A percentile compares a stretch with the other conserved stretches of the same genome.
Conservation (phyloP, 192 early-diverging fungal species). For the Rhizophagus clarus region DNA sequence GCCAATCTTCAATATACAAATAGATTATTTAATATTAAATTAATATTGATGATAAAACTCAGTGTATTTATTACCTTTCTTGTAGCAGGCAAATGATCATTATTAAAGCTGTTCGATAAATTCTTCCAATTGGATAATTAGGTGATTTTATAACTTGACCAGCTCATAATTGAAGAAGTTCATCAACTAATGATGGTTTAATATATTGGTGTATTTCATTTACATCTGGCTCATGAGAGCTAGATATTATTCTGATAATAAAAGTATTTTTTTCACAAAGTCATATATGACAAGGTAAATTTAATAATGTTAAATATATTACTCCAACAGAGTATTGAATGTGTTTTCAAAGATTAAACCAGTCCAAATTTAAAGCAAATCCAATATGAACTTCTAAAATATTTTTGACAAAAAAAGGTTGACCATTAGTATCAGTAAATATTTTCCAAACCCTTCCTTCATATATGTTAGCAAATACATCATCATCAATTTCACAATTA, state of each 20-base stretch:
- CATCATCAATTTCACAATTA: not conserved
- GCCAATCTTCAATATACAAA: not conserved
- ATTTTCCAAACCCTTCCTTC: not conserved
- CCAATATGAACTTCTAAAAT: not conserved
- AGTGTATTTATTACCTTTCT: not conserved
- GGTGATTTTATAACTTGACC: not conserved
- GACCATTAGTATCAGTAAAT: not conserved
- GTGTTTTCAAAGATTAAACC: slow-evolving; percentile 1
- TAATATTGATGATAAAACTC: not conserved
- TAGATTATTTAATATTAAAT: no score
- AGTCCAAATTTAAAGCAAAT: slow-evolving; percentile 12
- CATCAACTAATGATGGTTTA: not conserved
- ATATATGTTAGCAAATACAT: not conserved
- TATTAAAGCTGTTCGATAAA: slow-evolving; percentile 4
- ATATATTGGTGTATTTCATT: slow-evolving; percentile 14
- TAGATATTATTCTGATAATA: not conserved
- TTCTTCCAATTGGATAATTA: not conserved
- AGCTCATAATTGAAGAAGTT: slow-evolving; percentile 11
- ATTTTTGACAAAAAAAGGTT: slow-evolving; percentile 6
- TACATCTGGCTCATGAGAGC: not conserved
- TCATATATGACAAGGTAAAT: not conserved
- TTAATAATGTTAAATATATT: slow-evolving; percentile 5
- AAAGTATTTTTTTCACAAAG: not conserved
- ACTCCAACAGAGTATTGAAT: not conserved
- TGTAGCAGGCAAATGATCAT: not conserved